A percentile compares a stretch with the other conserved stretches of the same genome.
These are phyloP conservation scores for Akanthomyces uredinophilus DNA, from an alignment of 2,329 filamentous ascomycete species.

Conservation along the genomic window DNA sequence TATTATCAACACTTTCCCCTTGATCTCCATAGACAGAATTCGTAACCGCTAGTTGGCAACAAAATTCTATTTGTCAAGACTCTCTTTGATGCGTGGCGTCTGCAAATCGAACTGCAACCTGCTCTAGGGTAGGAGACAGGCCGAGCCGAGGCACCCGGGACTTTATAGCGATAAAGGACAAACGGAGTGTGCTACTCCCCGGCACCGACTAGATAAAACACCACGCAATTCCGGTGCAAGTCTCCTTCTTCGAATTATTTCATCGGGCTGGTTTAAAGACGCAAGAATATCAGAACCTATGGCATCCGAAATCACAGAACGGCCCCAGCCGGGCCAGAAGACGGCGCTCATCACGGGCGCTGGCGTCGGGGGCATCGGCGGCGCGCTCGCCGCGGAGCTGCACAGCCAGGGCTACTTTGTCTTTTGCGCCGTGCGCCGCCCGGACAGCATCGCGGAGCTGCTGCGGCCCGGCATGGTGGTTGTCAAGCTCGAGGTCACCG, in stretches of 20 bases:
- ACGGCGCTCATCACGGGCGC: slow-evolving; percentile 15
- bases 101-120: too few relatives aligned
- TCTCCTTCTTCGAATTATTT: too few relatives aligned
- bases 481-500: slow-evolving; percentile 11
- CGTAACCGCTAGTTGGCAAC: too few relatives aligned
- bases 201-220: too few relatives aligned
- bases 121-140: background rate
- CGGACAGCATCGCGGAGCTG: background rate
- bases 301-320: background rate
- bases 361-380: slow-evolving; percentile 15
- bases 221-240: too few relatives aligned
- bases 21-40: background rate
- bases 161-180: too few relatives aligned
- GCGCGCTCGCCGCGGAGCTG: slow-evolving; percentile 12
- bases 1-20: too few relatives aligned
- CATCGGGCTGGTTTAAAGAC: too few relatives aligned
- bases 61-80: too few relatives aligned
- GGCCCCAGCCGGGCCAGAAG: slow-evolving; percentile 13
- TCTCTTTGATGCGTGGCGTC: background rate
- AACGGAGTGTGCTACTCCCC: too few relatives aligned
- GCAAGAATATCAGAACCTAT: background rate
- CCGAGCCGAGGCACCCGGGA: background rate
- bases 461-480: slow-evolving; percentile 6
- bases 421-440: slow-evolving; percentile 12
- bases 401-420: slow-evolving; percentile 14